These are phyloP conservation scores for Darksidea phi DNA, from an alignment of 495 filamentous ascomycete genomes.

Conservation along the genomic window DNA sequence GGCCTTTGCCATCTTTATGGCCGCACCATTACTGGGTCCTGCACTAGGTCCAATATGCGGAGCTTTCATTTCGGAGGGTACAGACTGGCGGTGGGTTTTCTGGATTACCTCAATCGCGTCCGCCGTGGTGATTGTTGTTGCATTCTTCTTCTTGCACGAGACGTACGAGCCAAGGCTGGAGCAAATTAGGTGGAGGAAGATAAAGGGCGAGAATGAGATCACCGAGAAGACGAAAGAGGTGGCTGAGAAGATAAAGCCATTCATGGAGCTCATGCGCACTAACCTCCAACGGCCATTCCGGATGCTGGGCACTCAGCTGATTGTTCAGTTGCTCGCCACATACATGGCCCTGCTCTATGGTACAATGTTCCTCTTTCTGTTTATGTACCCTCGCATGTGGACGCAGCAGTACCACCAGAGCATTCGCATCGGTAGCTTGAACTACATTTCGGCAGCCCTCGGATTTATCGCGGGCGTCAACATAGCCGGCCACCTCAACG, in stretches of 20 bases:
- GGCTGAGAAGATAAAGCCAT: background rate
- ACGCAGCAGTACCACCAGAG: slow-evolving; percentile 43
- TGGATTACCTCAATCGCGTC: slow-evolving; percentile 52
- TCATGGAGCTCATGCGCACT: background rate
- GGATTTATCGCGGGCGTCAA: slow-evolving; percentile 45
- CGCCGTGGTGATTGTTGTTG: background rate
- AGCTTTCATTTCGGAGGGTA: slow-evolving; percentile 52
- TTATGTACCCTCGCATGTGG: slow-evolving; percentile 44
- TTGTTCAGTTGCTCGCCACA: slow-evolving; percentile 37
- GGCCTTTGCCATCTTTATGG: slow-evolving; percentile 51
- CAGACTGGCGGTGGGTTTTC: slow-evolving; percentile 65
- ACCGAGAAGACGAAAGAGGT: slow-evolving; percentile 36
- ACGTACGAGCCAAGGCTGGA: slow-evolving; percentile 7
- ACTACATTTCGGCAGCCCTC: slow-evolving; percentile 46
- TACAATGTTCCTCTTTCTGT: slow-evolving; percentile 40
- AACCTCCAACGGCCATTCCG: slow-evolving; percentile 32
- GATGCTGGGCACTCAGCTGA: slow-evolving; percentile 37
- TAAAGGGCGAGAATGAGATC: no score
- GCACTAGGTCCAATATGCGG: slow-evolving; percentile 56
- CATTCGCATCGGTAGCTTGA: slow-evolving; percentile 38
- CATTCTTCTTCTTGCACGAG: slow-evolving; percentile 31
- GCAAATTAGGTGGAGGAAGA: no score
- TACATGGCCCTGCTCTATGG: slow-evolving; percentile 42
- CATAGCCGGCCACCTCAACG: slow-evolving; percentile 32
- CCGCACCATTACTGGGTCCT: slow-evolving; percentile 55